Evolutionary conservation across 768 basidiomycete species (phyloP), one percentile per base, ranked within the genome.

Genomic region (Melanogaster broomeanus): DNA sequence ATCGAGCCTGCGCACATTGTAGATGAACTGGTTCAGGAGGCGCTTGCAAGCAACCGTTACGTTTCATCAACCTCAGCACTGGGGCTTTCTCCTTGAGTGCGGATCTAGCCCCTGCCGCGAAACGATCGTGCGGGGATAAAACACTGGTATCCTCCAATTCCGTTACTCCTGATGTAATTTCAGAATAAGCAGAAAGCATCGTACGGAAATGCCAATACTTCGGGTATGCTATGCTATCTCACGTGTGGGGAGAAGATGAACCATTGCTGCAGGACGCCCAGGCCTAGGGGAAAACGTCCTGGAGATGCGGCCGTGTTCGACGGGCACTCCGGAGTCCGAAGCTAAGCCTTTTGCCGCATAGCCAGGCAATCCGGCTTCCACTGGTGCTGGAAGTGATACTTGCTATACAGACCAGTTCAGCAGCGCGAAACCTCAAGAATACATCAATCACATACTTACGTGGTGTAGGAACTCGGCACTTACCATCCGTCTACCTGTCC

Each of bases 371-470:
- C 33, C 2, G 53, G 52, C 34, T 67, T 57, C 43, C 45, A 2
- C n/a, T 61, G 62, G 52, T 61, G 63, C 37, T 71, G 66, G 67
- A n/a, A 58, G 58, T 40, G 69, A 70, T 15, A 67, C 67, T 1
- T 67, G 61, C 15, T 70, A 69, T 24, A 67, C 65, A 18, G 61
- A 68, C 30, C 65, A 67, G 38, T 28, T 48, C 11, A 69, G 65
- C 42, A 68, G 61, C 18, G 63, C 61, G 12, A 67, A 69, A 39
- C 55, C 69, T 3, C 61, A 65, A 15, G 67, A 69, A 33, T 61
- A 69, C 46, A 63, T 69, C 39, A 57, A 60, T n/a, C 62, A 61
- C 43, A 69, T 70, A 69, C 70, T 70, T 22, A 56, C 22, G 13
- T 69, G 68, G 68, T 70, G 68, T 27, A 55, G 65, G 24, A 60